Evolutionary conservation across 768 basidiomycete species (phyloP), one percentile per base, ranked within the genome.

Genomic region (Porpolomopsis calyptriformis): DNA sequence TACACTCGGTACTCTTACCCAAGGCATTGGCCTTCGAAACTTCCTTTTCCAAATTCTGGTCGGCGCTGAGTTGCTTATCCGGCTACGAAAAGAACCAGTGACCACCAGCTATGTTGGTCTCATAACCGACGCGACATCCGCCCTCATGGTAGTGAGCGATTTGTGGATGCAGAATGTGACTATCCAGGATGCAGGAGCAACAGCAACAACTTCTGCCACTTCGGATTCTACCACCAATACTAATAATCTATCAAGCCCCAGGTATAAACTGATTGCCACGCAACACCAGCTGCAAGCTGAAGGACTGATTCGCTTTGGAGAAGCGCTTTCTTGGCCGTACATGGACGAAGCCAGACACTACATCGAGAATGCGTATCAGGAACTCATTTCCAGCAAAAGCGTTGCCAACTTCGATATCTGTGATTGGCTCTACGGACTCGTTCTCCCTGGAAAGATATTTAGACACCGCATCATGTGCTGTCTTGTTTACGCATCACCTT

Each of bases 301-400:
- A 45, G 44, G 44, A 37, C n/a, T 45, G 20, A 45, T 45, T 45
- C 44, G 44, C 33, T 45, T 45, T n/a, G 44, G 44, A 23, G 44
- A 45, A 37, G 44, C 33, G 18, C n/a, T 45, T 23, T 45, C 44
- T 24, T 45, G 44, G 44, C 44, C 44, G 23, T 45, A 45, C 34
- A 45, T 45, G 44, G 44, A 45, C 23, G 44, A 45, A 45, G 44
- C 44, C 20, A 19, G 44, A 45, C 24, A 37, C 31, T 45, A 45
- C 23, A 45, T 45, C 44, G 44, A 45, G 22, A 23, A 34, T 22
- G 44, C 44, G 16, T 45, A 45, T 37, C 44, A 25, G 14, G 8
- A 22, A 31, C 33, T 45, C 24, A 45, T 26, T 16, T 35, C 44
- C 20, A 22, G 35, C 31, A 4, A 31, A 36, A 9, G 23, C 18